phyloP scores from a whole-genome alignment of 2,329 filamentous ascomycete genomes.

The Cercospora sp. region DNA sequence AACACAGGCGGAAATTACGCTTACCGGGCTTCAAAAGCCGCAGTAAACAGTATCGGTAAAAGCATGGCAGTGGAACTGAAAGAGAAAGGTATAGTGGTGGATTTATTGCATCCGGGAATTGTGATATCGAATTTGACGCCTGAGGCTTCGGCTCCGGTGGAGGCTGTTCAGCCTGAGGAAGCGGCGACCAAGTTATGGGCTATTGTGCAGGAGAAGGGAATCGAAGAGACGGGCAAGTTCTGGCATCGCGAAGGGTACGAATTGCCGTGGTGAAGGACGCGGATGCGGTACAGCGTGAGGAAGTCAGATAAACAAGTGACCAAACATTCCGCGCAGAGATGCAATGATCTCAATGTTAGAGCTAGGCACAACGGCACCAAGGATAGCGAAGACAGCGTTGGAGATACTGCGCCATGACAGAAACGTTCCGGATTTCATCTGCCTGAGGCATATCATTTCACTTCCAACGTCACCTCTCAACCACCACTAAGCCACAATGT shows the following conservation, averaged over 20 bases:
- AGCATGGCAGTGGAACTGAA: conserved; percentile 47
- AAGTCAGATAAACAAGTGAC: not conserved
- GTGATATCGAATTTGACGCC: conserved; percentile 44
- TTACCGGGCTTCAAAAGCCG: conserved; percentile 49
- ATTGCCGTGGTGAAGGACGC: conserved; percentile 43
- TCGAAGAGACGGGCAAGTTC: conserved; percentile 48
- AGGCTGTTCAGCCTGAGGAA: conserved; percentile 49
- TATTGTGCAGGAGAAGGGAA: conserved; percentile 43
- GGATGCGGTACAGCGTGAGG: not conserved
- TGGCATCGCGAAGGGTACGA: conserved; percentile 49
- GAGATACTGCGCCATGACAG: not conserved
- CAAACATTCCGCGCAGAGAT: not conserved
- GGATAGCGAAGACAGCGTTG: not conserved
- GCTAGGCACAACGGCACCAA: not conserved
- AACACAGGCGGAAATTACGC: conserved; percentile 46
- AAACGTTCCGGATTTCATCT: not conserved
- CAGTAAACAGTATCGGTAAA: conserved; percentile 49
- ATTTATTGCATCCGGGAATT: conserved; percentile 48
- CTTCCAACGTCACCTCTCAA: not conserved
- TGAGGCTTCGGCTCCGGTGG: conserved; percentile 30
- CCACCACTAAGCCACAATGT: not conserved
- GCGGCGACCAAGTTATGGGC: conserved; percentile 49
- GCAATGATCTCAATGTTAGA: not conserved
- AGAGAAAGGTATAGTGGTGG: conserved; percentile 44
- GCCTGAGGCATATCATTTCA: not conserved